Evolutionary conservation across 106 monocot species (phyloP), one percentile per base, ranked within the genome.

Genomic region (Acorus calamus): DNA sequence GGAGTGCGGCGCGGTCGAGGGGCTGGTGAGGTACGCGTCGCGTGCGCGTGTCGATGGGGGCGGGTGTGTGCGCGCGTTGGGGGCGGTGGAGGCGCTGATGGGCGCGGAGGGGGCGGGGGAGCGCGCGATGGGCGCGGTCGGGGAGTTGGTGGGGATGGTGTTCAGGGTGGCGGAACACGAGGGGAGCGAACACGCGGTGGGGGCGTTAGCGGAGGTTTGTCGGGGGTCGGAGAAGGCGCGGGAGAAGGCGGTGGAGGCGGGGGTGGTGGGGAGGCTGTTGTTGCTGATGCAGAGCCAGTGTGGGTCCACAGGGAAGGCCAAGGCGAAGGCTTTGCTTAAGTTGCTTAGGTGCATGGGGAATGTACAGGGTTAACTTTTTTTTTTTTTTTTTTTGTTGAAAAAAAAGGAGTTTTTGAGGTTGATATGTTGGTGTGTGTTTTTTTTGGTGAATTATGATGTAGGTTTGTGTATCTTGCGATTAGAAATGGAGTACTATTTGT

Each of bases 151-250:
- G 60, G 75, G 64, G 71, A 71, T 69, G 64, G 81, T 89, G 54
- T 94, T 94, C 61, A 55, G 69, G 47, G 67, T 87, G 14, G 78
- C 89, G 11, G 63, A 66, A 14, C 60, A 74, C 13, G 71, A 77
- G 49, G 89, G 86, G 4, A 78, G 94, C 62, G 94, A 89, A 80
- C 84, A 76, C 66, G 94, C 94, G 2, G 74, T 89, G 44, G 81
- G 83, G 47, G 54, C 68, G 59, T 67, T 94, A 53, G 49, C 76
- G 28, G 14, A 12, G 2, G 49, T 72, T 42, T 87, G 86, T 69
- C 4, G 77, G 5, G 77, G 55, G n/a, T 86, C 82, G 7, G 45
- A 55, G 59, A 42, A 11, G 61, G 84, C 66, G 46, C 46, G 42
- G 67, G 41, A 1, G 52, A 76, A 81, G 74, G 81, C 84, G 12